Base-by-base conservation (phyloP, 2,329 filamentous ascomycete species). In the Pseudodiploospora longispora region DNA sequence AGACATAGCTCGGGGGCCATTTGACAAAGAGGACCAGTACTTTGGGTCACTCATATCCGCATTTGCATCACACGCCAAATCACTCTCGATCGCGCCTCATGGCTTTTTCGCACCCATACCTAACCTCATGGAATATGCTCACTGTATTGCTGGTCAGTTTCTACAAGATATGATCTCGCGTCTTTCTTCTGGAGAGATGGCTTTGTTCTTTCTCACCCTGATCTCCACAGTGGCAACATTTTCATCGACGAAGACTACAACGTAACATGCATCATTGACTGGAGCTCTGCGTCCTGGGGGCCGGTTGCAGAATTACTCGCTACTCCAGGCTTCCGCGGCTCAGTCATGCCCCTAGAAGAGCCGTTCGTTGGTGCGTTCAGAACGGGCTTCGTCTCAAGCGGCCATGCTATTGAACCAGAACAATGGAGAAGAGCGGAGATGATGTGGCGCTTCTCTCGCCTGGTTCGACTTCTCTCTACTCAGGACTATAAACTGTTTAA, bases 401-500 rank as follows among this genome's bases (percentile, higher is more conserved):
- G n/a, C n/a, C n/a, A n/a, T n/a, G n/a, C n/a, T n/a, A n/a, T n/a
- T n/a, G n/a, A n/a, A n/a, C n/a, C n/a, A n/a, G n/a, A n/a, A n/a
- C n/a, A n/a, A n/a, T n/a, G n/a, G n/a, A n/a, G n/a, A n/a, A n/a
- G n/a, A n/a, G n/a, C n/a, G n/a, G n/a, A n/a, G n/a, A n/a, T n/a
- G n/a, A n/a, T n/a, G n/a, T n/a, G n/a, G n/a, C n/a, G n/a, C n/a
- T n/a, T n/a, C n/a, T n/a, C n/a, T n/a, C n/a, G n/a, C n/a, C n/a
- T n/a, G n/a, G n/a, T n/a, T 9, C 43, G 50, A 19, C 30, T 52
- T 30, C 42, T 55, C 6, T 52, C 51, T 3, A 43, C 27, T 2
- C 44, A 54, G 9, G 51, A 56, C 30, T 42, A 44, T 29, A 8
- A 2, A 1, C 12, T 47, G 1, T 54, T 54, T 5, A 40, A 40